Base-by-base conservation (phyloP, 805 yeast species). In the Jamesozyma hellenica region DNA sequence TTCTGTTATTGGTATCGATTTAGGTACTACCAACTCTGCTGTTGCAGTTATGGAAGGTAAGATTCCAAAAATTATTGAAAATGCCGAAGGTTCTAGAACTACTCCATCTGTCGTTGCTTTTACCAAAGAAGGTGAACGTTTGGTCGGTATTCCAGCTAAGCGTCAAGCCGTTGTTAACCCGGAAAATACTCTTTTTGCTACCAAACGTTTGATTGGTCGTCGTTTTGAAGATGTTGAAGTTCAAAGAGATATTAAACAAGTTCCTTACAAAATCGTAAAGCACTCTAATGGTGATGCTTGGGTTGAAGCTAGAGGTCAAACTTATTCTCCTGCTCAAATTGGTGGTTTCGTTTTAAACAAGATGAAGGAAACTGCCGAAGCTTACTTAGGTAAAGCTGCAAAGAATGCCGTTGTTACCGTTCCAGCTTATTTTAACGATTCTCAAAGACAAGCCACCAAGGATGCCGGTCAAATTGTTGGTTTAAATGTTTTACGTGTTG, bases 281-380 rank as follows among this genome's bases (percentile, higher is more conserved):
- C 94, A 86, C 74, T 64, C 72, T 48, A 88, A 88, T 63, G 96
- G 96, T 51, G 96, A 88, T 61, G 96, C 96, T 42, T 87, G 96
- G 95, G 77, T 87, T 42, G 86, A 85, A 71, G 87, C 94, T 46
- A 76, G 86, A 53, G 94, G 90, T 52, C 76, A 82, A 64, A 68
- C 71, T 48, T 88, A 87, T 73, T 87, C 96, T 37, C 96, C 96
- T 40, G 88, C 94, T 43, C 96, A 87, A 67, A 83, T 87, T 54
- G 96, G 96, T 58, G 95, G 96, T 41, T 84, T 87, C 59, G 73
- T 87, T 49, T 76, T 87, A 60, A 85, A 84, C 78, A 88, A 87
- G 76, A 88, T 87, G 96, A 88, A 87, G 79, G 96, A 88, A 73
- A 88, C 96, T 51, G 96, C 96, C 50, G 95, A 86, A 68, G 79